These are phyloP conservation scores for Candida alai DNA, from an alignment of 805 yeast genomes.

Conservation along the genomic window DNA sequence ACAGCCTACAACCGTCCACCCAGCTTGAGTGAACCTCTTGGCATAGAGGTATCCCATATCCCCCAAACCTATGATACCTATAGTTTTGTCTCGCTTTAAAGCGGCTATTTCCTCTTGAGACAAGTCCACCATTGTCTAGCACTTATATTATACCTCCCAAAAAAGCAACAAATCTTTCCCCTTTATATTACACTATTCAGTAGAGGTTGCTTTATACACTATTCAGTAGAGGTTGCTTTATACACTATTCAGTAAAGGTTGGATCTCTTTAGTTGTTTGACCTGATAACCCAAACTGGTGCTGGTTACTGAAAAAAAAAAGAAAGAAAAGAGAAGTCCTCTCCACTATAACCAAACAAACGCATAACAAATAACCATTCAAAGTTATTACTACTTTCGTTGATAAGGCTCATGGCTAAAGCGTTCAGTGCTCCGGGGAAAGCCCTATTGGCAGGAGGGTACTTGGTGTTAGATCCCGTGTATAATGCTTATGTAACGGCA, in stretches of 20 bases:
- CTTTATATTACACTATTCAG: no score
- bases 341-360: no score
- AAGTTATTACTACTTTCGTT: no score
- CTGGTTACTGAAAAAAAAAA: constrained; percentile 1
- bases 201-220: no score
- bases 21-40: constrained; percentile 66
- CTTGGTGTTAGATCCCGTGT: constrained; percentile 75
- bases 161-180: no score
- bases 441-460: constrained; percentile 95
- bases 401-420: constrained; percentile 28
- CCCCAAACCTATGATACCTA: constrained; percentile 94
- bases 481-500: constrained; percentile 78
- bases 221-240: no score
- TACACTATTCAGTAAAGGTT: no score
- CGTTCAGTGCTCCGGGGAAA: constrained; percentile 93
- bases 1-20: constrained; percentile 88
- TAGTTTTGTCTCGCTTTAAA: constrained; percentile 40
- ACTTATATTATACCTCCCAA: no score
- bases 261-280: no score
- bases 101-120: constrained; percentile 10
- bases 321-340: not conserved
- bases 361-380: no score
- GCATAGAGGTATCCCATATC: constrained; percentile 96
- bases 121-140: not conserved
- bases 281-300: no score